Percentiles rank a stretch among this genome's conserved stretches.
These are phyloP conservation scores for Carex scoparia DNA, from an alignment of 176 grass and related monocot species.

Conservation along the genomic window DNA sequence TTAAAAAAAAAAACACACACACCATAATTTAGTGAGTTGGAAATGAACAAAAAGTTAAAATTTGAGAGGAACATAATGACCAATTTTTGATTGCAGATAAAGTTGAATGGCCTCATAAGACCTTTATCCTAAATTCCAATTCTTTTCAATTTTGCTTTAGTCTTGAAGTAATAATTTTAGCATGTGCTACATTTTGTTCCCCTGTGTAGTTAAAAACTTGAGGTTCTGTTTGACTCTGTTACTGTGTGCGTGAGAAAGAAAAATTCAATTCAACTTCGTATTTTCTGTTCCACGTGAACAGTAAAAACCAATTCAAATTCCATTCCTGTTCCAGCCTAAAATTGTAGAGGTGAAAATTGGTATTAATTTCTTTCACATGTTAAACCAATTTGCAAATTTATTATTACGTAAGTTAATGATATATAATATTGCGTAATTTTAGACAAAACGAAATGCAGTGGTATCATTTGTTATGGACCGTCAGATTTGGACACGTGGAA, in stretches of 20 bases:
- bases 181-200: neutral
- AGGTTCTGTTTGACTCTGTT: too few species aligned
- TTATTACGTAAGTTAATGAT: neutral
- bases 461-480: neutral
- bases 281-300: too few species aligned
- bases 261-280: too few species aligned
- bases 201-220: neutral
- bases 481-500: conserved; percentile 11
- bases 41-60: neutral
- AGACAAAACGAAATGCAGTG: neutral
- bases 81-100: neutral
- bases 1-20: neutral
- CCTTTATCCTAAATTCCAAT: neutral
- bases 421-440: neutral
- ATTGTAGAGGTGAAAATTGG: neutral
- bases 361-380: neutral
- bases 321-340: neutral
- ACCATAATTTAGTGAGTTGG: neutral
- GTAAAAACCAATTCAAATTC: too few species aligned
- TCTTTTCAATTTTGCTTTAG: neutral
- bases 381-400: neutral
- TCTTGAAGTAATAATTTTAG: neutral
- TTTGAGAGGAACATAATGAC: neutral
- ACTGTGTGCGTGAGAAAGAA: too few species aligned
- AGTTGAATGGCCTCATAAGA: neutral